phyloP scores from a whole-genome alignment of 192 early-diverging fungal species.

The Dimargaris xerosporica region DNA sequence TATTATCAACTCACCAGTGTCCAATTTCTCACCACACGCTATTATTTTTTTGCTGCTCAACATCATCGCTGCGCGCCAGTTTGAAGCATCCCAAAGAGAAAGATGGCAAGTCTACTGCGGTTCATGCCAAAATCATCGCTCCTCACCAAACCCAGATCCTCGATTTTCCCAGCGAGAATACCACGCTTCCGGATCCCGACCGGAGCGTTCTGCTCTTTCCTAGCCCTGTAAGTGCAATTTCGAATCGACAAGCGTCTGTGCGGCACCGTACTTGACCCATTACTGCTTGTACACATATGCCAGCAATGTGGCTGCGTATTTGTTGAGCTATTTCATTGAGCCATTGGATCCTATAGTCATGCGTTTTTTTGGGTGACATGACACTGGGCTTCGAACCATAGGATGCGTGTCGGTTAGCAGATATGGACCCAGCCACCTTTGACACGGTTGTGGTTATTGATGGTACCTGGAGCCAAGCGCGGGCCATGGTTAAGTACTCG shows the following conservation, averaged over 20 bases:
- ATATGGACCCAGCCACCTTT: slow-evolving; percentile 49
- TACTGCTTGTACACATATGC: too few relatives aligned
- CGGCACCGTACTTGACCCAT: too few relatives aligned
- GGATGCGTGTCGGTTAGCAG: slow-evolving; percentile 17
- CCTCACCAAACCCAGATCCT: slow-evolving; percentile 49
- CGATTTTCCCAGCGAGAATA: slow-evolving; percentile 28
- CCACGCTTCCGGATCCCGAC: slow-evolving; percentile 42
- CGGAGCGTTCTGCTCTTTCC: slow-evolving; percentile 69
- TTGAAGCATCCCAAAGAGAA: slow-evolving; percentile 67
- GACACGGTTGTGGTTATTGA: slow-evolving; percentile 77
- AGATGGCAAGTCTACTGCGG: slow-evolving; percentile 75
- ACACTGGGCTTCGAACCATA: too few relatives aligned
- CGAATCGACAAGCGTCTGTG: too few relatives aligned
- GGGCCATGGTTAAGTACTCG: slow-evolving; percentile 34
- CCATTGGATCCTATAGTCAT: too few relatives aligned
- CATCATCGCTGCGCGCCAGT: slow-evolving; percentile 14
- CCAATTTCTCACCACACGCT: background rate
- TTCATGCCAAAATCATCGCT: slow-evolving; percentile 70
- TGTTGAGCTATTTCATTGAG: too few relatives aligned
- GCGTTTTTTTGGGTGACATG: too few relatives aligned
- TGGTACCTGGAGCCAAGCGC: slow-evolving; percentile 90
- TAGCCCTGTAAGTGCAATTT: slow-evolving; percentile 37
- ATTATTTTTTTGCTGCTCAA: background rate
- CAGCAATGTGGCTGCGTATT: too few relatives aligned
- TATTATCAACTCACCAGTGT: slow-evolving; percentile 1